Percentiles rank a stretch among this genome's conserved stretches.
These are phyloP conservation scores for Xylaria acuta DNA, from an alignment of 495 filamentous ascomycete genomes.

Conservation along the genomic window DNA sequence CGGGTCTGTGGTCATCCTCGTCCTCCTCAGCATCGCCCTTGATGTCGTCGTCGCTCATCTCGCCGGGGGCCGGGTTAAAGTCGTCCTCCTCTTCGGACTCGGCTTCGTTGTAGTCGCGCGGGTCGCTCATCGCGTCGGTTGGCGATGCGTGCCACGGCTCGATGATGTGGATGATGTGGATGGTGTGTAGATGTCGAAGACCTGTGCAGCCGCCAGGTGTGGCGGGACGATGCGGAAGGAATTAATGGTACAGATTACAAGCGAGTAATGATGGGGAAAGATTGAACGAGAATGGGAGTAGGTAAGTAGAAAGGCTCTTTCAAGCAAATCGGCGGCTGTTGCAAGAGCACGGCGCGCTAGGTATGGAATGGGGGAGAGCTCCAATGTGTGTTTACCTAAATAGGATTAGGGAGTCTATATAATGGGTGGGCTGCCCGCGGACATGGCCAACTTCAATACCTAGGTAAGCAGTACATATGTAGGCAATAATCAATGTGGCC, in stretches of 20 bases:
- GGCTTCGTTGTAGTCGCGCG: conserved; percentile 40
- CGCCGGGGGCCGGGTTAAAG: conserved; percentile 75
- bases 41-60: conserved; percentile 72
- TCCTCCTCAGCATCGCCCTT: conserved; percentile 51
- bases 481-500: background rate
- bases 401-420: background rate
- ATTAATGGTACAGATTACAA: conserved; percentile 14
- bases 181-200: background rate
- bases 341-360: conserved; percentile 3
- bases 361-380: background rate
- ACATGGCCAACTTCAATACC: background rate
- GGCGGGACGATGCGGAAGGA: background rate
- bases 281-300: background rate
- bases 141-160: background rate
- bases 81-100: conserved; percentile 82
- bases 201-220: background rate
- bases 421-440: background rate
- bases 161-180: background rate
- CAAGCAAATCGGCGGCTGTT: conserved; percentile 8
- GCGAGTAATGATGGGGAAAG: conserved; percentile 11
- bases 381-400: background rate
- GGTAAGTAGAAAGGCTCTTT: conserved; percentile 6
- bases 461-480: too few species aligned
- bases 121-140: conserved; percentile 52
- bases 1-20: conserved; percentile 33